Percentiles rank a stretch among this genome's conserved stretches.
These are phyloP conservation scores for Ceratobasidium sp. DNA, from an alignment of 1,284 basidiomycete species.

Conservation along the genomic window DNA sequence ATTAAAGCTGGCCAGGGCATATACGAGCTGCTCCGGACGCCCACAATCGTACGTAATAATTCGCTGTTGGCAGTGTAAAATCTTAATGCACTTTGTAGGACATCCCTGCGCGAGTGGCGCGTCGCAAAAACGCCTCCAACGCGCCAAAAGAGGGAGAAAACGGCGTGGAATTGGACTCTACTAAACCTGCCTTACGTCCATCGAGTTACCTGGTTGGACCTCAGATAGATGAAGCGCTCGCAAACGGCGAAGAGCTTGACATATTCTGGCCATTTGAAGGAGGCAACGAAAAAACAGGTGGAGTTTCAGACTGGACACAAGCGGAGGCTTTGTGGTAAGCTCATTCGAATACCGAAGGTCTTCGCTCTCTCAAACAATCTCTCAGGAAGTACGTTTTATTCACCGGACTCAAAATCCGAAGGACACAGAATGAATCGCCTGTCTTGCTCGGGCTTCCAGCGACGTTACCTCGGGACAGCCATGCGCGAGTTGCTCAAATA, in stretches of 20 bases:
- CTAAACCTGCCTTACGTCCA: conserved; percentile 56
- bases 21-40: conserved; percentile 79
- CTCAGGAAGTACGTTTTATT: conserved; percentile 89
- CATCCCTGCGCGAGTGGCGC: conserved; percentile 77
- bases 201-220: conserved; percentile 88
- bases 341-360: background rate
- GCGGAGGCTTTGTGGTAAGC: conserved; percentile 90
- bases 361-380: conserved; percentile 27
- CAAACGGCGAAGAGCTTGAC: conserved; percentile 73
- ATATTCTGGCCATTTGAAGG: conserved; percentile 88
- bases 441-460: conserved; percentile 78
- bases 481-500: conserved; percentile 82
- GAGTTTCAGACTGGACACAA: conserved; percentile 86
- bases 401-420: conserved; percentile 76
- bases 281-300: conserved; percentile 54
- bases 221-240: conserved; percentile 81
- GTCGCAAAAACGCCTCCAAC: conserved; percentile 61
- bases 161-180: conserved; percentile 11
- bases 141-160: conserved; percentile 21
- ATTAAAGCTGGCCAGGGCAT: conserved; percentile 83
- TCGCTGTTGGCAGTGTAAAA: conserved; percentile 37
- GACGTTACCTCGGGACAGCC: conserved; percentile 75
- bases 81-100: conserved; percentile 60
- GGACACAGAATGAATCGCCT: conserved; percentile 88
- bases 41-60: conserved; percentile 69